These are phyloP conservation scores for Mycena amicta DNA, from an alignment of 768 basidiomycete genomes.

Conservation along the genomic window DNA sequence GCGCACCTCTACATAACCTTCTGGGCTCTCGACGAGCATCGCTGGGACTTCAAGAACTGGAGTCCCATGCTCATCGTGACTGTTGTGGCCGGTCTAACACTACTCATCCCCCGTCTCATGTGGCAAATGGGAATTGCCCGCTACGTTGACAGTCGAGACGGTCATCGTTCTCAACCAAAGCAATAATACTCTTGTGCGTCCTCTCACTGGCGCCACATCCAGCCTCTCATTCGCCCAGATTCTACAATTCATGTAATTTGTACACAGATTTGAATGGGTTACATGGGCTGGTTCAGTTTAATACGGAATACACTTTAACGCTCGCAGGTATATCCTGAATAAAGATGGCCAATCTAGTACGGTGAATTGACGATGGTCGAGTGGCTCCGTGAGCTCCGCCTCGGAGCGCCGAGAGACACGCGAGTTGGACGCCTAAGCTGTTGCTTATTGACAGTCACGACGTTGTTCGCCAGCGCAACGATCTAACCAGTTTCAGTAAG, in stretches of 20 bases:
- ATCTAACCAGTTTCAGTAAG: constrained; percentile 54
- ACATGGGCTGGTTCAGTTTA: constrained; percentile 12
- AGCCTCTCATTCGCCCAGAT: constrained; percentile 2
- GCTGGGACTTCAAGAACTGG: constrained; percentile 65
- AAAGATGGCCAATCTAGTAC: constrained; percentile 41
- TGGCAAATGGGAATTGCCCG: constrained; percentile 80
- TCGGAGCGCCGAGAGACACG: constrained; percentile 61
- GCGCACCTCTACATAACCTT: constrained; percentile 67
- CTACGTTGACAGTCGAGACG: constrained; percentile 69
- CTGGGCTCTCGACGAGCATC: constrained; percentile 74
- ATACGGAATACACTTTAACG: constrained; percentile 22
- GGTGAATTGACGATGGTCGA: constrained; percentile 74
- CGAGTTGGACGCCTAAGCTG: constrained; percentile 82
- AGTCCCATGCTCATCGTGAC: constrained; percentile 73
- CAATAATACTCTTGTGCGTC: neutral
- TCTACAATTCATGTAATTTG: constrained; percentile 5
- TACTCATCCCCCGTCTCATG: constrained; percentile 69
- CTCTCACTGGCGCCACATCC: neutral
- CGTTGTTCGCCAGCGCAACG: constrained; percentile 92
- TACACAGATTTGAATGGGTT: constrained; percentile 16
- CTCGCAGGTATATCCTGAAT: constrained; percentile 8
- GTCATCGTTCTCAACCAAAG: constrained; percentile 26
- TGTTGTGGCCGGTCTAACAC: constrained; percentile 58
- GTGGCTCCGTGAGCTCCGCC: constrained; percentile 43
- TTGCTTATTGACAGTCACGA: constrained; percentile 93